phyloP scores from a whole-genome alignment of 2,329 filamentous ascomycete genomes.

The Exophiala oligosperma region DNA sequence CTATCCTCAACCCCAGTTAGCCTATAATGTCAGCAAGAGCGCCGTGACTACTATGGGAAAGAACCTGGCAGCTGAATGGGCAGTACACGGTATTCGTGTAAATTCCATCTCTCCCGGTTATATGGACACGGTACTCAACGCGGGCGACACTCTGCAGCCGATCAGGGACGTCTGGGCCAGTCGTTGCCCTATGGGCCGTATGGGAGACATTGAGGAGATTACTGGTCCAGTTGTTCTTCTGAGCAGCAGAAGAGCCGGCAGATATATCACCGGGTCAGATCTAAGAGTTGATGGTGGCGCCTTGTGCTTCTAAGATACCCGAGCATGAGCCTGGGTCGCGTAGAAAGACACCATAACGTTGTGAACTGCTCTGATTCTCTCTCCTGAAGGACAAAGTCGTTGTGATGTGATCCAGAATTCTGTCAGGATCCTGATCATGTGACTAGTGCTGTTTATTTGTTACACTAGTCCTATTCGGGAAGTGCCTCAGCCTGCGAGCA shows the following conservation, averaged over 20 bases:
- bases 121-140: slow-evolving; percentile 75
- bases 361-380: too few relatives aligned
- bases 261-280: slow-evolving; percentile 69
- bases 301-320: slow-evolving; percentile 24
- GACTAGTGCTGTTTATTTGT: too few relatives aligned
- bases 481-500: too few relatives aligned
- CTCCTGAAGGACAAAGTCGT: too few relatives aligned
- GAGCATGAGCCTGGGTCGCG: background rate
- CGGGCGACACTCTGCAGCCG: slow-evolving; percentile 58
- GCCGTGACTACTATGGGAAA: slow-evolving; percentile 64
- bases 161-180: slow-evolving; percentile 58
- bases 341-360: too few relatives aligned
- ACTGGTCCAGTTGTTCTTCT: slow-evolving; percentile 63
- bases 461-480: too few relatives aligned
- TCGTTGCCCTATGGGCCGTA: slow-evolving; percentile 64
- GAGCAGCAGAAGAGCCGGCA: slow-evolving; percentile 58
- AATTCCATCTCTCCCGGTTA: slow-evolving; percentile 73
- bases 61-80: slow-evolving; percentile 72
- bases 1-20: slow-evolving; percentile 62
- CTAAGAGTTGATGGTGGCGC: slow-evolving; percentile 63
- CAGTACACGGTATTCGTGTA: slow-evolving; percentile 66
- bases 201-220: slow-evolving; percentile 64
- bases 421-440: too few relatives aligned
- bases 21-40: slow-evolving; percentile 73
- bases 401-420: too few relatives aligned